phyloP scores from a whole-genome alignment of 805 yeast species.

The Starmerella tilneyi region DNA sequence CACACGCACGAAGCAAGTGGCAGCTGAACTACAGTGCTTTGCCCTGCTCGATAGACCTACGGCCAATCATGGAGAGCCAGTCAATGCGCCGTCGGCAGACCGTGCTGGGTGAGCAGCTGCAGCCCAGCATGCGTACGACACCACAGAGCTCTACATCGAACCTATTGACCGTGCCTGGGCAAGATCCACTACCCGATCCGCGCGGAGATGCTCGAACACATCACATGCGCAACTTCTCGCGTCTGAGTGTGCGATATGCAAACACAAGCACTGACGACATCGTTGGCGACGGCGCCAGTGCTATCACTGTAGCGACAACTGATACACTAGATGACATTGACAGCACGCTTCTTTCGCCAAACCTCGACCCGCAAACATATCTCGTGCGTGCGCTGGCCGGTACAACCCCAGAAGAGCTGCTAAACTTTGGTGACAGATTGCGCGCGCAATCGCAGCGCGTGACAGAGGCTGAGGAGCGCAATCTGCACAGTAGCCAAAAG shows the following conservation, averaged over 20 bases:
- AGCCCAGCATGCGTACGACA: neutral
- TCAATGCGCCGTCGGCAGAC: conserved; percentile 26
- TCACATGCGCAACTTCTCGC: conserved; percentile 20
- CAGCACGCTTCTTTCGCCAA: conserved; percentile 44
- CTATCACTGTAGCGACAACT: neutral
- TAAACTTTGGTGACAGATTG: conserved; percentile 20
- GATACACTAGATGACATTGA: conserved; percentile 37
- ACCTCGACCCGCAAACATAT: conserved; percentile 33
- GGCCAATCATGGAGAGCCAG: conserved; percentile 23
- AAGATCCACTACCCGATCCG: neutral
- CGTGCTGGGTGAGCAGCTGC: conserved; percentile 24
- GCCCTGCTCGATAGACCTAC: too few relatives aligned
- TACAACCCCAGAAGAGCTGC: conserved; percentile 19
- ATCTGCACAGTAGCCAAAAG: conserved; percentile 28
- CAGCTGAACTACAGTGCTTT: too few relatives aligned
- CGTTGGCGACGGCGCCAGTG: conserved; percentile 27
- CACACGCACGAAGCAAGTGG: too few relatives aligned
- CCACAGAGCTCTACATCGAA: conserved; percentile 7
- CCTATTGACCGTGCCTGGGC: conserved; percentile 7
- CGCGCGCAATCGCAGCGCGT: conserved; percentile 17
- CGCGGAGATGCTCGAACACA: conserved; percentile 1
- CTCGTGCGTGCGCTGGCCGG: conserved; percentile 18
- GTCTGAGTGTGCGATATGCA: conserved; percentile 15
- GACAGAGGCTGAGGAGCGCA: conserved; percentile 25
- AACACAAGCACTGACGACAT: neutral